phyloP scores from a whole-genome alignment of 495 filamentous ascomycete species.

The Pyronema domesticum region DNA sequence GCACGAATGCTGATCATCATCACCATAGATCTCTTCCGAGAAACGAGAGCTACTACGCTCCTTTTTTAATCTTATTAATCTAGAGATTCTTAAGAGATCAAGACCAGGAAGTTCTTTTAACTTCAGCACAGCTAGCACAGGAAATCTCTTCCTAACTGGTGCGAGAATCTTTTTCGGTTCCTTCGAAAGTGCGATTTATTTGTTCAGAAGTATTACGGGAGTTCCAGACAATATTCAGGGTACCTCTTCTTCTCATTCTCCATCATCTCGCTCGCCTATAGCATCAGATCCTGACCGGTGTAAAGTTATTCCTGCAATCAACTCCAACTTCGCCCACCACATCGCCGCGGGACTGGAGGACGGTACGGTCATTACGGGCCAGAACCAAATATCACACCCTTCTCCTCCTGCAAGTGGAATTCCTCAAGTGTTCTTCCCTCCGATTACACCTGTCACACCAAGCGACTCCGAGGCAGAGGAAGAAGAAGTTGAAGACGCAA shows the following conservation, averaged over 20 bases:
- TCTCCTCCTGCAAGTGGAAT: conserved; percentile 22
- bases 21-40: conserved; percentile 45
- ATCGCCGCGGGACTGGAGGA: conserved; percentile 68
- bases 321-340: conserved; percentile 84
- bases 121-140: conserved; percentile 75
- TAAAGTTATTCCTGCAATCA: conserved; percentile 67
- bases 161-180: conserved; percentile 65
- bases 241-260: too few relatives aligned
- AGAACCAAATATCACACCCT: conserved; percentile 85
- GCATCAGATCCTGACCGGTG: too few relatives aligned
- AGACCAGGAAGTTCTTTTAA: conserved; percentile 66
- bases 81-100: conserved; percentile 77
- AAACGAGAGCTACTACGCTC: conserved; percentile 86
- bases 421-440: conserved; percentile 3
- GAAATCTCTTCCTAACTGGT: conserved; percentile 82
- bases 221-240: conserved; percentile 49
- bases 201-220: conserved; percentile 61
- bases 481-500: conserved; percentile 49
- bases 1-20: conserved; percentile 1
- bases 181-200: conserved; percentile 66
- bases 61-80: conserved; percentile 69
- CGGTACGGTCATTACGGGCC: conserved; percentile 67
- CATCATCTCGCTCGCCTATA: too few relatives aligned
- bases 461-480: conserved; percentile 12
- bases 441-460: conserved; percentile 6